These are phyloP conservation scores for Colletotrichum sp. DNA, from an alignment of 2,329 filamentous ascomycete species.

Conservation along the genomic window DNA sequence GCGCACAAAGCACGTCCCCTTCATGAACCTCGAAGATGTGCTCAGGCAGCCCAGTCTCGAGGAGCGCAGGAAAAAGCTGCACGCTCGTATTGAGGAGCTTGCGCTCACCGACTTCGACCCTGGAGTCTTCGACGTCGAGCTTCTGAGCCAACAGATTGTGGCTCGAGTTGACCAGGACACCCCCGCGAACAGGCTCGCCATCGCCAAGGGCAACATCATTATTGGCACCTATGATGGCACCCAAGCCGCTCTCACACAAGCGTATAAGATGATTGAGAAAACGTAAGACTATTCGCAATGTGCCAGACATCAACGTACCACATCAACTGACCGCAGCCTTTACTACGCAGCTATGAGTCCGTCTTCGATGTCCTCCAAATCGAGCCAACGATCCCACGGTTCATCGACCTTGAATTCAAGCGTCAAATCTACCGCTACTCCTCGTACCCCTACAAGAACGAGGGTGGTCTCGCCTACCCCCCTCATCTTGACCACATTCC, in stretches of 20 bases:
- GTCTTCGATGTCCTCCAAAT: conserved; percentile 38
- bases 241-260: conserved; percentile 37
- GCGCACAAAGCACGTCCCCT: background rate
- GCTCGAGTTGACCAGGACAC: conserved; percentile 27
- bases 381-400: conserved; percentile 36
- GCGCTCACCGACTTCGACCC: conserved; percentile 37
- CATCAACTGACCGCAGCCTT: background rate
- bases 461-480: conserved; percentile 34
- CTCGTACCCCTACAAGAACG: conserved; percentile 24
- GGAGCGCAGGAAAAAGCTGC: conserved; percentile 28
- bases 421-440: conserved; percentile 32
- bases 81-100: conserved; percentile 28
- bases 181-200: conserved; percentile 23
- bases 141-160: conserved; percentile 33
- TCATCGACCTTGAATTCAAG: conserved; percentile 32
- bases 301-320: rapidly evolving
- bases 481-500: conserved; percentile 36
- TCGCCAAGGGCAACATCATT: conserved; percentile 31
- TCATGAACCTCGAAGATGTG: conserved; percentile 17
- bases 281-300: conserved; percentile 25
- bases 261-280: conserved; percentile 37
- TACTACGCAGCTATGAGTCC: conserved; percentile 31
- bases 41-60: conserved; percentile 31
- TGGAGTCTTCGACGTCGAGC: conserved; percentile 36
- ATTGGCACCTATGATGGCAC: conserved; percentile 38